Base-by-base conservation (phyloP, 176 grass and related monocot species). In the Carex pumila region DNA sequence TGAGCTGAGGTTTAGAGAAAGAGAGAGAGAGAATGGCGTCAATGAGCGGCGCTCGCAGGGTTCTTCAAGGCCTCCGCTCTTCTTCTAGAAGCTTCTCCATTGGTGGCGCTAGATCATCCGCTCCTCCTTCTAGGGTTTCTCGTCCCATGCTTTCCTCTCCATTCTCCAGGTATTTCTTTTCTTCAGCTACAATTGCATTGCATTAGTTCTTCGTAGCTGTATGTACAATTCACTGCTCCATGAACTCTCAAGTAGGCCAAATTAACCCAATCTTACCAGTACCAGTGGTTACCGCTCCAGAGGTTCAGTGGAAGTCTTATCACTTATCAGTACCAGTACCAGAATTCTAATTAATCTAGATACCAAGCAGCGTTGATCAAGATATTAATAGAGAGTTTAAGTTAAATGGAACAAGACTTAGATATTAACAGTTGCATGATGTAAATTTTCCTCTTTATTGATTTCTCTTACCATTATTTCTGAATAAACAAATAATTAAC, bases 81-180 rank as follows among this genome's bases (percentile, higher is more conserved):
- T 82, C 80, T 82, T 82, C 61, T 31, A 52, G 80, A 82, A 52
- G 39, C 39, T 82, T 82, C 36, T 66, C 71, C 71, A 7, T 75
- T 17, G 45, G 45, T 4, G 21, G n/a, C 7, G 79, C 15, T 37
- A 12, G 30, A 62, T 61, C 36, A 13, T 61, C 34, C 79, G 8
- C 59, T 49, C 79, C 3, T 45, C 60, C n/a, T 61, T 41, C 79
- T 65, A 82, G 80, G 80, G 80, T 82, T 82, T 67, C 58, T 52
- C 80, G 80, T 61, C 36, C 60, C 4, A 81, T 61, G 31, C 57
- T 55, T 19, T 34, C 47, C 50, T 19, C 25, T 57, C 56, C 79
- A 62, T 41, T 81, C 18, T 63, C 30, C 39, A 82, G 80, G 80
- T 82, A 65, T 34, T 61, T 78, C 3, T 2, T 54, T 78, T 14